phyloP scores from a whole-genome alignment of 2,329 filamentous ascomycete genomes.

The Lasiodiplodia gonubiensis region DNA sequence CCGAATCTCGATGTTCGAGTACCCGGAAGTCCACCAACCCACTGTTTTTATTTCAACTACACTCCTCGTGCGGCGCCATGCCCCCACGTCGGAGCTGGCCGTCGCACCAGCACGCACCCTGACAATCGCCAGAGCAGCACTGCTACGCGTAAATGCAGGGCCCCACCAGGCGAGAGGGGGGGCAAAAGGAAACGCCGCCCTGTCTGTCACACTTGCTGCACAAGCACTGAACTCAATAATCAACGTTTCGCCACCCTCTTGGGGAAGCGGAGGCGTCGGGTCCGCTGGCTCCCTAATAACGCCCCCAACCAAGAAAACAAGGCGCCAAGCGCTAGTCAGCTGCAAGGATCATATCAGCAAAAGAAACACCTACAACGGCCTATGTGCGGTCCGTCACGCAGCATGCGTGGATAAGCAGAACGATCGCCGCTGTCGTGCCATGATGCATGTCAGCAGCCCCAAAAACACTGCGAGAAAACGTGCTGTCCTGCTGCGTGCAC shows the following conservation, averaged over 20 bases:
- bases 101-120: neutral
- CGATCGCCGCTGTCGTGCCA: neutral
- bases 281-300: neutral
- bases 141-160: neutral
- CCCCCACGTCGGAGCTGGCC: neutral
- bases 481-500: neutral
- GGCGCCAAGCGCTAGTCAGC: neutral
- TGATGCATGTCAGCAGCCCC: neutral
- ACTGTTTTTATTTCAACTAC: slow-evolving; percentile 1
- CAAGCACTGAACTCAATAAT: neutral
- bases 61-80: neutral
- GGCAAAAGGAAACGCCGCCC: neutral
- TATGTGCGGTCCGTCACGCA: neutral
- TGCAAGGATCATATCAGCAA: neutral
- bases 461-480: neutral
- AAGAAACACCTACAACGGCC: neutral
- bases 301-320: neutral
- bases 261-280: neutral
- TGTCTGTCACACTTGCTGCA: neutral
- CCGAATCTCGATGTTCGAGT: neutral
- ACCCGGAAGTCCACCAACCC: neutral
- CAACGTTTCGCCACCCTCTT: neutral
- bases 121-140: no score
- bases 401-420: neutral
- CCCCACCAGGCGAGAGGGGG: neutral